Conservation (phyloP, 2,329 filamentous ascomycete genomes). For the Xylariomycetidae sp. region DNA sequence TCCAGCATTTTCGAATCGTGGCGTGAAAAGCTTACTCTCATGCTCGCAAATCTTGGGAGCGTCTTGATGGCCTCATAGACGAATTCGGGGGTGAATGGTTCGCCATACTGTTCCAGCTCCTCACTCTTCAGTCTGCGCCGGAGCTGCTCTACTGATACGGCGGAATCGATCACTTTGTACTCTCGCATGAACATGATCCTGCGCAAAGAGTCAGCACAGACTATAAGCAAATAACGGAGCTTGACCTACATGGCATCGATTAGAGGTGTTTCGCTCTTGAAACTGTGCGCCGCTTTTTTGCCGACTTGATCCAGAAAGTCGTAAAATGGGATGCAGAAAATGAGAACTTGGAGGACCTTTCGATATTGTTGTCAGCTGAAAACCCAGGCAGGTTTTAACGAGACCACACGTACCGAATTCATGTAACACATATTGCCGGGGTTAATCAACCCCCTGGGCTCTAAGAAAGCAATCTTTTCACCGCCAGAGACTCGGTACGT, state of each 20-base stretch:
- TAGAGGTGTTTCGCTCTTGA: slow-evolving; percentile 91
- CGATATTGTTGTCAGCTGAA: neutral
- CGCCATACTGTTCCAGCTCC: slow-evolving; percentile 84
- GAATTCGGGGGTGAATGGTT: slow-evolving; percentile 87
- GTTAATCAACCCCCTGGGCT: slow-evolving; percentile 90
- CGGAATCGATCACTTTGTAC: slow-evolving; percentile 80
- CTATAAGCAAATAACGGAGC: neutral
- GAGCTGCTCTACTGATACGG: slow-evolving; percentile 66
- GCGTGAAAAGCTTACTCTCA: slow-evolving; percentile 60
- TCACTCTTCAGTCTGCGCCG: slow-evolving; percentile 68
- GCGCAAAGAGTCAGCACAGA: slow-evolving; percentile 3
- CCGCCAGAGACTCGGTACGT: slow-evolving; percentile 62
- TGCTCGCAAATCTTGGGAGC: slow-evolving; percentile 81
- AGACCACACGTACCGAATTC: slow-evolving; percentile 75
- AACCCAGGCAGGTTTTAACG: neutral
- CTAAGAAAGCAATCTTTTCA: slow-evolving; percentile 71
- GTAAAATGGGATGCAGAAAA: slow-evolving; percentile 93
- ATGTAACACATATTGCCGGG: slow-evolving; percentile 99
- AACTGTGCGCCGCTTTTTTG: slow-evolving; percentile 77
- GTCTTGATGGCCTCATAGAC: slow-evolving; percentile 89
- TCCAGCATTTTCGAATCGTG: neutral
- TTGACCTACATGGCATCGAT: slow-evolving; percentile 80
- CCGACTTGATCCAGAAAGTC: slow-evolving; percentile 84
- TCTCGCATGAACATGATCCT: slow-evolving; percentile 96
- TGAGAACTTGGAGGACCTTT: slow-evolving; percentile 90